Evolutionary conservation across 2,329 filamentous ascomycete genomes (phyloP).

Genomic region (Trichoderma koningiopsis): DNA sequence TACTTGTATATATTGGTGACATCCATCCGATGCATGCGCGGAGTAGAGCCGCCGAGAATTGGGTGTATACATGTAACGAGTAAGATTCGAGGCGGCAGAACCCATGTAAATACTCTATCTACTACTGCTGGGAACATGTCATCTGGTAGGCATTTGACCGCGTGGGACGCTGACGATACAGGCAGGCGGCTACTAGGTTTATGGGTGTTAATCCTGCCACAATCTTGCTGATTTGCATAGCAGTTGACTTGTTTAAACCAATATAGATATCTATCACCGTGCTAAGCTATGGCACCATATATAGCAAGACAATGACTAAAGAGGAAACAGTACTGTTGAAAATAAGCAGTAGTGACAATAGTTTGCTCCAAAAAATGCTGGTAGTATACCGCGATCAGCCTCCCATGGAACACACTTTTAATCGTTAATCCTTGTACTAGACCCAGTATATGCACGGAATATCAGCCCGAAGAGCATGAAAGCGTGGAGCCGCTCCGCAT

Average conservation of each 20-base stretch:
- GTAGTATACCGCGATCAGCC: not conserved
- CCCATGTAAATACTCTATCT: not conserved
- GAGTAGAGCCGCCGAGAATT: not conserved
- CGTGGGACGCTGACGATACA: not conserved
- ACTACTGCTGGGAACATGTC: not conserved
- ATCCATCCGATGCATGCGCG: conserved; percentile 10
- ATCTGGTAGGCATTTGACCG: not conserved
- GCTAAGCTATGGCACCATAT: not conserved
- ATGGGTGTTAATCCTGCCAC: not conserved
- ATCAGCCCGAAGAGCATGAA: not conserved
- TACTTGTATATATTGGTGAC: conserved; percentile 10
- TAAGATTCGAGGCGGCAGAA: not conserved
- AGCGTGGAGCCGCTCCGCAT: not conserved
- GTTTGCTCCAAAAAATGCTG: not conserved
- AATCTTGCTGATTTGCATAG: not conserved
- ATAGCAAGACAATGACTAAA: not conserved
- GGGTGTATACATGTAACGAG: not conserved
- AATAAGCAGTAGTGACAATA: not conserved
- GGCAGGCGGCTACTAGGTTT: not conserved
- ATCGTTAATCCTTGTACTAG: not conserved
- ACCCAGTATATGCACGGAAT: not conserved
- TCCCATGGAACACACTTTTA: not conserved
- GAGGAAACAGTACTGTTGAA: not conserved
- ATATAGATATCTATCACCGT: not conserved
- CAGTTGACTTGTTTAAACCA: not conserved